phyloP scores from a whole-genome alignment of 2,329 filamentous ascomycete genomes.

The Hypoxylon sp. region DNA sequence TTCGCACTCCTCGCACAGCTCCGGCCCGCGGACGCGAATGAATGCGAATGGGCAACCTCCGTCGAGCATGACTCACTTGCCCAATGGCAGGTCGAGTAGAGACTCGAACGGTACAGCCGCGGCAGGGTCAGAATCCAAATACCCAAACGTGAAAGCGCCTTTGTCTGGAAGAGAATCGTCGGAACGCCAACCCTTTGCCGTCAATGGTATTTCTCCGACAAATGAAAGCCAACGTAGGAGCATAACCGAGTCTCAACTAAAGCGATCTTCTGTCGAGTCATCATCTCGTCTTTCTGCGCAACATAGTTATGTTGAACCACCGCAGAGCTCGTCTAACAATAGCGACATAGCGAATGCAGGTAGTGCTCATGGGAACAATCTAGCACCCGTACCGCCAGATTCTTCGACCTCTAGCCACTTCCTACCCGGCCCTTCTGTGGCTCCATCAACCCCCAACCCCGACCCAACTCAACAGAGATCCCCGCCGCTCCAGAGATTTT shows the following conservation, averaged over 20 bases:
- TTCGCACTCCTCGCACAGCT: slow-evolving; percentile 65
- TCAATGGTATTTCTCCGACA: slow-evolving; percentile 34
- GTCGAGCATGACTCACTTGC: slow-evolving; percentile 70
- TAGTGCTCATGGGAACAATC: slow-evolving; percentile 13
- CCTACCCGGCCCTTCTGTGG: slow-evolving; percentile 41
- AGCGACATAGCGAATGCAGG: slow-evolving; percentile 44
- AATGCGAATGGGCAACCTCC: slow-evolving; percentile 58
- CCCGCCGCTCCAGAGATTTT: slow-evolving; percentile 68
- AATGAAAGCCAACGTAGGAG: slow-evolving; percentile 45
- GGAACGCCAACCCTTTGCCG: slow-evolving; percentile 17
- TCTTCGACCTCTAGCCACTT: slow-evolving; percentile 38
- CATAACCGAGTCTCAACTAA: slow-evolving; percentile 50
- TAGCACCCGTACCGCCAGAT: slow-evolving; percentile 34
- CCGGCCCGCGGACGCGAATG: slow-evolving; percentile 59
- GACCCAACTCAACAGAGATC: slow-evolving; percentile 48
- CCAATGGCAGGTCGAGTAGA: slow-evolving; percentile 65
- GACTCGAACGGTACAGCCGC: slow-evolving; percentile 50
- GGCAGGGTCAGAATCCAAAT: slow-evolving; percentile 54
- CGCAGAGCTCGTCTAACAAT: slow-evolving; percentile 50
- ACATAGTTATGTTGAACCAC: slow-evolving; percentile 51
- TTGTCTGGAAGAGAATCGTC: slow-evolving; percentile 30
- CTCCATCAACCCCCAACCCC: slow-evolving; percentile 44
- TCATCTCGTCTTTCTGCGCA: slow-evolving; percentile 51
- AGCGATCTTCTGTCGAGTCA: slow-evolving; percentile 54
- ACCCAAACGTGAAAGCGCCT: slow-evolving; percentile 45